A percentile compares a stretch with the other conserved stretches of the same genome.
These are phyloP conservation scores for Polygonum maritimum DNA, from an alignment of 148 eudicot genomes.

Conservation along the genomic window DNA sequence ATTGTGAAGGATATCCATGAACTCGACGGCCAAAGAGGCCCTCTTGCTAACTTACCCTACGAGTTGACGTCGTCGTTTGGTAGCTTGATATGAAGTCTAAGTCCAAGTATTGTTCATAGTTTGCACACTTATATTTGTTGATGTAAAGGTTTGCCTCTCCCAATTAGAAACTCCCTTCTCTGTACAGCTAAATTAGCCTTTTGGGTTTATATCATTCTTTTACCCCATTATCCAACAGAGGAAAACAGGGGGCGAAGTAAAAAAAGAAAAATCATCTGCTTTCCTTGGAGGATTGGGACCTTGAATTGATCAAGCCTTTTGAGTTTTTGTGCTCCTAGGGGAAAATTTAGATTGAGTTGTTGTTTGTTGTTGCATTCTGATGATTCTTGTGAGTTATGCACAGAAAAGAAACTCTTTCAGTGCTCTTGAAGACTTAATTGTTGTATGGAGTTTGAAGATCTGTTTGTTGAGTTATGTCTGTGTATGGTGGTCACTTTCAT, in stretches of 20 bases:
- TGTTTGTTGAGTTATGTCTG: background rate
- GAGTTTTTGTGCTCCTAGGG: background rate
- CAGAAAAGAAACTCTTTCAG: background rate
- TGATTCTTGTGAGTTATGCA: background rate
- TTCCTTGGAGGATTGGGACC: background rate
- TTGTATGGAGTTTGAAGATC: conserved; percentile 2
- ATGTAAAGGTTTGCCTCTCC: background rate
- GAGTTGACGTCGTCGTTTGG: conserved; percentile 76
- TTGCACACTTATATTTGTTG: background rate
- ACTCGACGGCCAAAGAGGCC: conserved; percentile 72
- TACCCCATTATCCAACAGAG: background rate
- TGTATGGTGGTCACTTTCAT: background rate
- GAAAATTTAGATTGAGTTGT: background rate
- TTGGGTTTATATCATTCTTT: background rate
- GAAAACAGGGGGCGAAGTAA: background rate
- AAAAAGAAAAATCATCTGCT: background rate
- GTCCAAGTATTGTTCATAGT: background rate
- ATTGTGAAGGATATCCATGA: conserved; percentile 89
- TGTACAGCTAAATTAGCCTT: background rate
- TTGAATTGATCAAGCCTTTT: background rate
- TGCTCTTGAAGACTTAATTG: background rate
- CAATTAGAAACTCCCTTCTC: background rate
- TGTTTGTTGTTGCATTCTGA: background rate
- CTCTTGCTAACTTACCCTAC: conserved; percentile 65
- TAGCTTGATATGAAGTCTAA: conserved; percentile 22